Evolutionary conservation across 2,329 filamentous ascomycete genomes (phyloP), one percentile per base, ranked within the genome.

Genomic region (Coniochaeta hoffmannii): DNA sequence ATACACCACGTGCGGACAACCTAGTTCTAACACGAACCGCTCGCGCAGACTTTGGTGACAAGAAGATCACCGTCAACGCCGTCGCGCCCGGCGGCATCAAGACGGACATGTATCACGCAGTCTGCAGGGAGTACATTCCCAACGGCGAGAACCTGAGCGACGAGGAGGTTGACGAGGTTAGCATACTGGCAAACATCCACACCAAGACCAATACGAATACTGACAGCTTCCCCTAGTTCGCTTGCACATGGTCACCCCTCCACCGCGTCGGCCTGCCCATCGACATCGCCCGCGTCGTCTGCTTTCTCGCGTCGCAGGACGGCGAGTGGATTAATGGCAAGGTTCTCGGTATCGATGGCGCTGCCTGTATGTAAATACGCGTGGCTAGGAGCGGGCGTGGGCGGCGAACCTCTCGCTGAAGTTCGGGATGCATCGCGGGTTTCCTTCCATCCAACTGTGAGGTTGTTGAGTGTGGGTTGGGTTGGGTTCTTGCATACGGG

Each of bases 181-280:
- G 41, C 24, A 24, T 22, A 22, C 41, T n/a, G n/a, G n/a, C n/a
- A n/a, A n/a, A n/a, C n/a, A n/a, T n/a, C n/a, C n/a, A n/a, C n/a
- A n/a, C n/a, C n/a, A n/a, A n/a, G n/a, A n/a, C n/a, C n/a, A n/a
- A n/a, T n/a, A 41, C 4, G 4, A 19, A 41, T 32, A 24, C 41
- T 46, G 19, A 24, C 41, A 26, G 19, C 38, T 44, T 17, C 22
- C 36, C 12, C 41, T 28, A 46, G 41, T 64, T 65, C 66, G 83
- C 83, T 44, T 76, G 77, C 58, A 82, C 78, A 58, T 86, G 83
- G 82, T 85, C 81, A 17, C 83, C 84, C 35, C 75, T 84, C 62
- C 77, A 79, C 73, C 81, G 84, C 65, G 83, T 87, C 57, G 84
- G 84, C 61, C 81, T 86, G 60, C 84, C 84, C 57, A 81, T 86